Percentiles rank a stretch among this genome's conserved stretches.
Conservation (phyloP, 139 green algal species). For the Closterium sp. region DNA sequence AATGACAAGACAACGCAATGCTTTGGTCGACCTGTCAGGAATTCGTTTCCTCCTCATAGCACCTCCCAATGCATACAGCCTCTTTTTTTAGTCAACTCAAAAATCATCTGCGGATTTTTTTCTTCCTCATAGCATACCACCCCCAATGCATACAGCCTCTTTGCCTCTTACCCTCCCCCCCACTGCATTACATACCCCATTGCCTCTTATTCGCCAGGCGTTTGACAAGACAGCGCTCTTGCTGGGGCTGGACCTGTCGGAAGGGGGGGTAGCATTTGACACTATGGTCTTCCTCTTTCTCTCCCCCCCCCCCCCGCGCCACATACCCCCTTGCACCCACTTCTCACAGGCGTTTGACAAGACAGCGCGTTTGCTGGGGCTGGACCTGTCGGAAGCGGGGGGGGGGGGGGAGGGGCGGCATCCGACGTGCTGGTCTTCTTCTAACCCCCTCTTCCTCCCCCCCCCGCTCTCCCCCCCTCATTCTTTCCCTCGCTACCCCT, state of each 20-base stretch:
- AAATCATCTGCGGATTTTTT: background rate
- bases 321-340: too few species aligned
- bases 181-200: conserved; percentile 12
- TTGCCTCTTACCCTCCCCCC: background rate
- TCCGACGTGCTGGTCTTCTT: too few species aligned
- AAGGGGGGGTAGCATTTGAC: too few species aligned
- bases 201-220: conserved; percentile 61
- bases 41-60: background rate
- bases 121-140: background rate
- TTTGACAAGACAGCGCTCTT: background rate
- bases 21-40: background rate
- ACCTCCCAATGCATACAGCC: too few species aligned
- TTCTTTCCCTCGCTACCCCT: too few species aligned
- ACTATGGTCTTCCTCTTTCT: too few species aligned
- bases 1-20: background rate
- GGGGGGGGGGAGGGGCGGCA: conserved; percentile 27
- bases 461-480: too few species aligned
- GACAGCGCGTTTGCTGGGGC: conserved; percentile 83
- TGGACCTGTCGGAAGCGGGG: conserved; percentile 64
- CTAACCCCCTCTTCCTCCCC: too few species aligned
- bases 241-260: too few species aligned
- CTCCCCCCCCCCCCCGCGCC: too few species aligned
- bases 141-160: too few species aligned
- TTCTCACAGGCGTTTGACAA: conserved; percentile 87
- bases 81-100: background rate